Base-by-base conservation (phyloP, 805 yeast species). In the Zygosaccharomyces pseudorouxii region DNA sequence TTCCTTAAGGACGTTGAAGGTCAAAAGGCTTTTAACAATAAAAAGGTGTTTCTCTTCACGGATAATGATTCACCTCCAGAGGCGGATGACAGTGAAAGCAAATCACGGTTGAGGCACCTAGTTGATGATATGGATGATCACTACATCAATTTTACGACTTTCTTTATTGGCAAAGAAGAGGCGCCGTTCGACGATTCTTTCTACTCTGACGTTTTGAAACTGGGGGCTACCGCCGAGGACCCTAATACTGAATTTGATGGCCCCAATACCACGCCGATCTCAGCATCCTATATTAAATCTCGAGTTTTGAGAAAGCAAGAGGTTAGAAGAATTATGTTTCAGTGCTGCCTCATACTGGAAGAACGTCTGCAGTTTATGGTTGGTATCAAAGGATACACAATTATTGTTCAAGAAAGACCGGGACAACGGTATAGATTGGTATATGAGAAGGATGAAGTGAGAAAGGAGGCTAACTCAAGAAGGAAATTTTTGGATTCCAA, bases 1-100 rank as follows among this genome's bases (percentile, higher is more conserved):
- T 81, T 85, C 52, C 59, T 69, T 12, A 62, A 70, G 31, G 63
- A 65, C 4, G 70, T 70, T 14, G 63, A 63, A 11, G 68, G 59
- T 30, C 77, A 75, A 36, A 71, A 68, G 45, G 60, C 63, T 20
- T 83, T 75, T 62, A 78, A 79, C 43, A 74, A 74, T 38, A 79
- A 77, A 54, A 81, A 84, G 56, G 67, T 87, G 3, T 76, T 88
- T 54, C 68, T 89, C 60, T 79, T 89, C 58, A 87, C 96, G 0
- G 85, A 83, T 60, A 81, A 84, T 61, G 93, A 85, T 55, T 67
- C 66, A 40, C 97, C 97, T 0, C 76, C 69, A 53, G 71, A 72
- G 46, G 69, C 70, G 6, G 57, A 69, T 6, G 70, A 74, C 12
- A 48, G 57, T 2, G 70, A 62, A 5, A 67, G 72, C 3, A 75